phyloP scores from a whole-genome alignment of 2,329 filamentous ascomycete species.

The Amesomyces nigricolor region DNA sequence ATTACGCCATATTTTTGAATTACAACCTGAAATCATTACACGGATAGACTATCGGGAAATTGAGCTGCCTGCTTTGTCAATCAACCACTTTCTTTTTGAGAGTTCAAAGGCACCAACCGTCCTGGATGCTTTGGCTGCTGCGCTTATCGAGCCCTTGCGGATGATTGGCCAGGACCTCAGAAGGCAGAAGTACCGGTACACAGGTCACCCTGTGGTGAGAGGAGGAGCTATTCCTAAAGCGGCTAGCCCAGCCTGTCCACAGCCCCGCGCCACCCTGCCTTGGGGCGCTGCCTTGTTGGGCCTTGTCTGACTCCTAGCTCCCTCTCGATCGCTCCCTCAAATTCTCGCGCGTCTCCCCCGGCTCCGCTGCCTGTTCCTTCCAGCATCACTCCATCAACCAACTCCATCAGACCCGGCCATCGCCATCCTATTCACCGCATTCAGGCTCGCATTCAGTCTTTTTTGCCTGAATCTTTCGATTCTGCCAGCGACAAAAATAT shows the following conservation, averaged over 20 bases:
- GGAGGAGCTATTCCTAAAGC: background rate
- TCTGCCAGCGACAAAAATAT: background rate
- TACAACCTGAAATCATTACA: no score
- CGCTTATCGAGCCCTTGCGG: no score
- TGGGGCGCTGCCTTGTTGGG: background rate
- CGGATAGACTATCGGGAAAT: no score
- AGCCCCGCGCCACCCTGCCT: background rate
- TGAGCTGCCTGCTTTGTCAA: no score
- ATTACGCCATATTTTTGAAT: no score
- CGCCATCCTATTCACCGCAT: constrained; percentile 20
- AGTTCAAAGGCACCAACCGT: no score
- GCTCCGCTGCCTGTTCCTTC: constrained; percentile 1
- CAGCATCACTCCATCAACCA: constrained; percentile 19
- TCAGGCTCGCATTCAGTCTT: constrained; percentile 33
- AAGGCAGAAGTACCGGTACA: no score
- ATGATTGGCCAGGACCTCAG: no score
- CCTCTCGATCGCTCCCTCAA: constrained; percentile 9
- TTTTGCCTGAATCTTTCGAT: constrained; percentile 25
- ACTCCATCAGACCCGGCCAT: constrained; percentile 15
- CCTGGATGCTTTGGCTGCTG: no score
- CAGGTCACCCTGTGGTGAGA: no score
- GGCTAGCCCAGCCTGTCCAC: background rate
- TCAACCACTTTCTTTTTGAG: no score
- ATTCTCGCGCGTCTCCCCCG: constrained; percentile 18
- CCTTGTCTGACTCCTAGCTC: background rate